Base-by-base conservation (phyloP, 164 flowering plant species). In the Cinnamomum chago region DNA sequence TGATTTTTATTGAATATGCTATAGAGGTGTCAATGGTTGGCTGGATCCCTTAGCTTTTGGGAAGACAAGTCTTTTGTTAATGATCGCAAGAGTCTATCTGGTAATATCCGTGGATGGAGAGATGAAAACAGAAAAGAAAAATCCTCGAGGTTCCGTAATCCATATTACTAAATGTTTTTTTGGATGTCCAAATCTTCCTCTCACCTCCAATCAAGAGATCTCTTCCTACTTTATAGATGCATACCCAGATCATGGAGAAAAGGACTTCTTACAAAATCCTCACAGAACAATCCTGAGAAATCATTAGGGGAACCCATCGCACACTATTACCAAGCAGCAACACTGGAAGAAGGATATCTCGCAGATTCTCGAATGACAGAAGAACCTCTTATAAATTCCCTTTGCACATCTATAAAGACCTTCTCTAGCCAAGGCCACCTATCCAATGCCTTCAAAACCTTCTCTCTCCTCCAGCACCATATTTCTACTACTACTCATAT, bases 401-500 rank as follows among this genome's bases (percentile, higher is more conserved):
- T 72, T 35, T 28, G 30, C 50, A 67, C 73, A 28, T 75, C 78
- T 50, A 70, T 77, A 40, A 68, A 74, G 40, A 14, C 58, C 47
- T 71, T 74, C 71, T 40, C 78, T 11, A 28, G 11, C 58, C 70
- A 72, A 65, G 77, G 70, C 74, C 66, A 73, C 33, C 27, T 76
- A 5, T 75, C 25, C 66, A 47, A 70, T 33, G 88, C 91, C 23
- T 85, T 88, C 72, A 76, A 72, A 50, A 72, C 79, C 3, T 83
- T 83, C 73, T 73, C 83, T 77, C 79, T 72, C 12, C 82, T 86
- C 67, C 75, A 76, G 27, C 62, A 30, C 9, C 84, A 83, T 75
- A 72, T 58, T 12, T 27, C 78, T 55, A 72, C 78, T 25, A 24
- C 33, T 60, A 67, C 64, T 27, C 71, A 77, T 25, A 23, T 83